These are phyloP conservation scores for Fraxinus velutina DNA, from an alignment of 305 asterid genomes.

Conservation along the genomic window DNA sequence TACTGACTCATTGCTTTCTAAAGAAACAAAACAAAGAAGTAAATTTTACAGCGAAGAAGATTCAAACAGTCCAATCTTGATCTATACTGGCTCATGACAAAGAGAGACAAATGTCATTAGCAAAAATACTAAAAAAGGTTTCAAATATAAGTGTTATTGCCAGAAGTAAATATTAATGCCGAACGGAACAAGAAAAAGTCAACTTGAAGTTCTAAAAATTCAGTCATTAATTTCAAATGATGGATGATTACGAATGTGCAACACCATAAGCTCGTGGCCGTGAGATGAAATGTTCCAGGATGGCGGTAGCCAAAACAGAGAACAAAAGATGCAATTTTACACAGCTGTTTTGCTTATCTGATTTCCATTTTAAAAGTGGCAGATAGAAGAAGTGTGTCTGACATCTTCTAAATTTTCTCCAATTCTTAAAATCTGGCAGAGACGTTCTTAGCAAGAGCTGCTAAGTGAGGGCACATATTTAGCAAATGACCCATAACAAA, in stretches of 20 bases:
- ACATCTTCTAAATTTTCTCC: background rate
- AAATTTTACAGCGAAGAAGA: background rate
- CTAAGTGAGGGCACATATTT: background rate
- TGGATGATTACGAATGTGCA: background rate
- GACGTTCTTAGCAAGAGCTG: constrained; percentile 7
- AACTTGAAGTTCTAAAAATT: background rate
- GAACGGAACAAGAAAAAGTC: background rate
- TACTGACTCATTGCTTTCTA: no score
- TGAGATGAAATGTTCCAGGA: background rate
- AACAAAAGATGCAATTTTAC: background rate
- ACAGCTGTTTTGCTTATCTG: background rate
- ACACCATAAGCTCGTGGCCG: background rate
- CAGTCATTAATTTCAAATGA: background rate
- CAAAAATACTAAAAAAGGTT: background rate
- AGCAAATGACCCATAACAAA: constrained; percentile 10
- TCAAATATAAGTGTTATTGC: background rate
- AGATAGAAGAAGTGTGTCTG: background rate
- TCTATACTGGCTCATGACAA: background rate
- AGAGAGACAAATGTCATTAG: background rate
- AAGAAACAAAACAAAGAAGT: background rate
- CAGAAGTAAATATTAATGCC: background rate
- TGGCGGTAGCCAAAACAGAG: background rate
- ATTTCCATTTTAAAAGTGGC: background rate
- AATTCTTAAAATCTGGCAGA: background rate
- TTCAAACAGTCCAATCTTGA: background rate